Base-by-base conservation (phyloP, 2,329 filamentous ascomycete genomes). In the Dothideomycetes sp. region DNA sequence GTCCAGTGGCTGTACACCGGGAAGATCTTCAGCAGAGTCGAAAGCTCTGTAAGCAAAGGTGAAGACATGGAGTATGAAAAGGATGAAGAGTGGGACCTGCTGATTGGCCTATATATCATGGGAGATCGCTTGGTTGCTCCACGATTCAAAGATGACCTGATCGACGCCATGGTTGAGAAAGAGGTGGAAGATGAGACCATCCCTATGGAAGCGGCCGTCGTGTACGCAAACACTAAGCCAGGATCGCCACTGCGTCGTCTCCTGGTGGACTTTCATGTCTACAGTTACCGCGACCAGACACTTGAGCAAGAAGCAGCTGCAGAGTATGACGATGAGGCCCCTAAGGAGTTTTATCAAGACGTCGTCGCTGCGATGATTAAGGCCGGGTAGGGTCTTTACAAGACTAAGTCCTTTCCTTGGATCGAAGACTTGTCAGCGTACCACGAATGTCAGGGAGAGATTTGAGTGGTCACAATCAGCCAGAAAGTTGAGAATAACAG, bases 131-230 rank as follows among this genome's bases (percentile, higher is more conserved):
- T 50, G 4, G 32, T 41, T 10, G 44, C 45, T 22, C 12, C 19
- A 1, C 30, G 18, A 3, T 48, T 48, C 41, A 45, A 47, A 17
- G 44, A 50, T 29, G 36, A 32, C 3, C 36, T 48, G 17, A 37
- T 45, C 4, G 36, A 44, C 15, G 37, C 31, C 10, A 36, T 48
- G n/a, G 33, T 44, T 4, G 39, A 47, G 9, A 44, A 41, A 34
- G 14, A 34, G 3, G 14, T 10, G 14, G 29, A 36, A 19, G 31
- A 14, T 4, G 16, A 41, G n/a, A 30, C 31, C 12, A 19, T 30
- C 14, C 31, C 38, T 8, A 31, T 34, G n/a, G 34, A 11, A 7
- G 31, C 19, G 34, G 38, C 31, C 4, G 17, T 29, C 12, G 19
- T 38, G 10, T 42, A 38, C 30, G 18, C 30, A 2, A 34, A 33